Conservation (phyloP, 2,329 filamentous ascomycete species). For the Boeremia exigua region DNA sequence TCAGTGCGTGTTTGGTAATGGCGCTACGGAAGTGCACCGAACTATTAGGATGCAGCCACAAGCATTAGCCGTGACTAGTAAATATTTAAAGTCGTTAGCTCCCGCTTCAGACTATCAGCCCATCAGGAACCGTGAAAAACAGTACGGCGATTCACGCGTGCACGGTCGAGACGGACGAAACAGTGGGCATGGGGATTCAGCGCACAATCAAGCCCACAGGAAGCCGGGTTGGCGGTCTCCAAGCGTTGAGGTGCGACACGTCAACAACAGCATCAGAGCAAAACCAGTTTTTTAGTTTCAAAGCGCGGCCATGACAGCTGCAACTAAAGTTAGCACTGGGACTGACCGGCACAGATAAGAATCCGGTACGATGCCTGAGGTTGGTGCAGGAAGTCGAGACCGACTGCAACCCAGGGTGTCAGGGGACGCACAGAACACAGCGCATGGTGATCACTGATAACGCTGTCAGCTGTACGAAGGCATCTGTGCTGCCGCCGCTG, state of each 20-base stretch:
- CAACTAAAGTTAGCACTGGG: constrained; percentile 9
- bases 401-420: constrained; percentile 1
- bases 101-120: constrained; percentile 16
- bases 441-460: constrained; percentile 9
- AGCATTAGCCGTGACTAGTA: constrained; percentile 12
- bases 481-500: neutral
- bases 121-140: constrained; percentile 10
- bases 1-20: constrained; percentile 17
- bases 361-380: neutral
- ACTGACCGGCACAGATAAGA: constrained; percentile 11
- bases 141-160: neutral
- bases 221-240: neutral
- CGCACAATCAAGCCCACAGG: neutral
- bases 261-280: neutral
- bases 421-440: constrained; percentile 3
- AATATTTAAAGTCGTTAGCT: constrained; percentile 11
- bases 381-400: constrained; percentile 7
- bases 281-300: constrained; percentile 9
- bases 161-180: constrained; percentile 6
- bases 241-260: constrained; percentile 4
- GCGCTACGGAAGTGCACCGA: constrained; percentile 15
- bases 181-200: constrained; percentile 6
- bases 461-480: constrained; percentile 5
- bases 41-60: constrained; percentile 19
- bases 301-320: constrained; percentile 1